Base-by-base conservation (phyloP, 2,329 filamentous ascomycete genomes). In the Monilinia polystroma region DNA sequence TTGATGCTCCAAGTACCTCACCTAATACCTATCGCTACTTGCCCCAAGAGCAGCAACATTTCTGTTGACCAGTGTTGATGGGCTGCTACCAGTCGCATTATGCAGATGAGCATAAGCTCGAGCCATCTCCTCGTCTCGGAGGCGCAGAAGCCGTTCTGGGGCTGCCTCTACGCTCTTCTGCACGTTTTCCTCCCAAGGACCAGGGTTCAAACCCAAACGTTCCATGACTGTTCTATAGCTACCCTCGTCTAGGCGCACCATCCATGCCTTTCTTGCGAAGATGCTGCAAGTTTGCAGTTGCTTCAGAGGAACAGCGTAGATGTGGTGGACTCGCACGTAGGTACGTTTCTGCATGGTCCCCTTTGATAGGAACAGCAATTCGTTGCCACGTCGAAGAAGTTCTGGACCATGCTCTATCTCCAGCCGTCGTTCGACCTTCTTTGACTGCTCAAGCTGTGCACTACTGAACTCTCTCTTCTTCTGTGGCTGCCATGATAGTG, bases 261-360 rank as follows among this genome's bases (percentile, higher is more conserved):
- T 45, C 26, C 56, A 29, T 10, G 62, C 62, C 16, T 35, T 26
- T 20, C 23, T 47, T 14, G 38, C 58, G 12, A 35, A 55, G 3
- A 29, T 26, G 12, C 16, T 56, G 38, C 51, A 45, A 14, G 62
- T 26, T 35, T 56, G 52, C 4, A 64, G n/a, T 20, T 64, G 62
- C 20, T 41, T 47, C 4, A 64, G 29, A 0, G 62, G 62, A 7
- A 64, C 62, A 3, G 62, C 62, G 20, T 64, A 64, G 14, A 55
- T 47, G n/a, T 64, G 62, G 11, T 56, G 20, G 6, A 56, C 52
- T 10, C 52, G 62, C 38, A 64, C 29, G 16, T 64, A 64, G 8
- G 51, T 47, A 3, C 41, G 62, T 23, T 41, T 43, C 12, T 64
- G 49, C 49, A 64, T 55, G 7, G 10, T 51, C 2, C 63, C 63